A percentile compares a stretch with the other conserved stretches of the same genome.
Conservation (phyloP, 139 green algal genomes). For the Trebouxia sp. region DNA sequence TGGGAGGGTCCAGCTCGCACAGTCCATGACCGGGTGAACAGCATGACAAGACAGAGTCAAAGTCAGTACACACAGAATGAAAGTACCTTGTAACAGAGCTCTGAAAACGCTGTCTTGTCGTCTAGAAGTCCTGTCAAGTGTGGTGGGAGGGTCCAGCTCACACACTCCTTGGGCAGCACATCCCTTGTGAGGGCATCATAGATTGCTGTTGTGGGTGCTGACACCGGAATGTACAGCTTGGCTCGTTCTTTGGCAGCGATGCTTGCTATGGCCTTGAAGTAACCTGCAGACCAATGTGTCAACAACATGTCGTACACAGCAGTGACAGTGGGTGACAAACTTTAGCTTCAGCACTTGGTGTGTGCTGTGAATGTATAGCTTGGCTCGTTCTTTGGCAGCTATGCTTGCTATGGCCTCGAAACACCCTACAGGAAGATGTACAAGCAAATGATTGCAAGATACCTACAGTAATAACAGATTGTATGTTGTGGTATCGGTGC, state of each 20-base stretch:
- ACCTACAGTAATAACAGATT: too few species aligned
- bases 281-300: not conserved
- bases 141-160: not conserved
- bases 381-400: not conserved
- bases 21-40: not conserved
- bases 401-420: not conserved
- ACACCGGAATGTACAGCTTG: constrained; percentile 31
- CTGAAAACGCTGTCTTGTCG: constrained; percentile 32
- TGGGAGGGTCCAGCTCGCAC: not conserved
- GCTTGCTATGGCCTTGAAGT: constrained; percentile 16
- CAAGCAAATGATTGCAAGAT: too few species aligned
- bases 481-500: too few species aligned
- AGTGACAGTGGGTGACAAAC: too few species aligned
- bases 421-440: not conserved
- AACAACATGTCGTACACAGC: too few species aligned
- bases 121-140: constrained; percentile 19
- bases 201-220: constrained; percentile 32
- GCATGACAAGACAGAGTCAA: not conserved
- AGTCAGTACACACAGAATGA: not conserved
- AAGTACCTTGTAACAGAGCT: not conserved
- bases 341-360: too few species aligned
- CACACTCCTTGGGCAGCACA: constrained; percentile 26
- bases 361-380: constrained; percentile 25
- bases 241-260: constrained; percentile 15
- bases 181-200: constrained; percentile 32